These are phyloP conservation scores for Phoma sp. DNA, from an alignment of 2,329 filamentous ascomycete species.

Conservation along the genomic window DNA sequence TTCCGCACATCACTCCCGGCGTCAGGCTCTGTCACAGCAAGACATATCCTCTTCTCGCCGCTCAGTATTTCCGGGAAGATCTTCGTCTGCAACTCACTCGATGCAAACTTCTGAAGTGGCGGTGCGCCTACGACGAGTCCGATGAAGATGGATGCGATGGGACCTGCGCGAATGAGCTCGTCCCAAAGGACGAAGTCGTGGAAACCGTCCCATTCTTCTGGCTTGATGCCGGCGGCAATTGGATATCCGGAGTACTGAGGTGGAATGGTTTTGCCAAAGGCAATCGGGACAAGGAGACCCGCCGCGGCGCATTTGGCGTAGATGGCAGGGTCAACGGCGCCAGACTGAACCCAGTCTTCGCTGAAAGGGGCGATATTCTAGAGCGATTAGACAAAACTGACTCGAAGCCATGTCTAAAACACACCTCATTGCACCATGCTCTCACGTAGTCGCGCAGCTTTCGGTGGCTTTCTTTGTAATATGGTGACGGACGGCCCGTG, in stretches of 20 bases:
- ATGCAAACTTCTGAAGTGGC: slow-evolving; percentile 34
- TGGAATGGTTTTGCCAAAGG: slow-evolving; percentile 39
- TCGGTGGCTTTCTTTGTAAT: slow-evolving; percentile 40
- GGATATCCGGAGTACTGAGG: slow-evolving; percentile 34
- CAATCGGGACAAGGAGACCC: slow-evolving; percentile 40
- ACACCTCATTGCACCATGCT: slow-evolving; percentile 39
- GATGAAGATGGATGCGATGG: slow-evolving; percentile 35
- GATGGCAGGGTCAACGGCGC: slow-evolving; percentile 31
- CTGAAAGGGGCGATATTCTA: slow-evolving; percentile 36
- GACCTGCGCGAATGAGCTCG: slow-evolving; percentile 40
- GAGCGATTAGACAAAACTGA: slow-evolving; percentile 6
- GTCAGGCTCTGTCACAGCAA: slow-evolving; percentile 40
- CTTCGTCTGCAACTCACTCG: slow-evolving; percentile 26
- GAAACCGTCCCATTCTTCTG: slow-evolving; percentile 47
- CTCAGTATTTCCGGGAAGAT: slow-evolving; percentile 39
- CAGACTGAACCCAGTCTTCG: slow-evolving; percentile 37
- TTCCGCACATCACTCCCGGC: slow-evolving; percentile 39
- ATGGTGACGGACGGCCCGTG: slow-evolving; percentile 40
- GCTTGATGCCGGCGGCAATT: slow-evolving; percentile 59
- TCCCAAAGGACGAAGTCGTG: slow-evolving; percentile 48
- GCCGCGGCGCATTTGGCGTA: slow-evolving; percentile 38
- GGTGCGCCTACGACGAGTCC: slow-evolving; percentile 41
- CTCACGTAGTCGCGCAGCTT: slow-evolving; percentile 38
- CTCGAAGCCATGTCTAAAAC: not conserved
- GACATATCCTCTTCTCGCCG: slow-evolving; percentile 40